These are phyloP conservation scores for Phytophthora multivora DNA, from an alignment of 352 stramenopile species.

Conservation along the genomic window DNA sequence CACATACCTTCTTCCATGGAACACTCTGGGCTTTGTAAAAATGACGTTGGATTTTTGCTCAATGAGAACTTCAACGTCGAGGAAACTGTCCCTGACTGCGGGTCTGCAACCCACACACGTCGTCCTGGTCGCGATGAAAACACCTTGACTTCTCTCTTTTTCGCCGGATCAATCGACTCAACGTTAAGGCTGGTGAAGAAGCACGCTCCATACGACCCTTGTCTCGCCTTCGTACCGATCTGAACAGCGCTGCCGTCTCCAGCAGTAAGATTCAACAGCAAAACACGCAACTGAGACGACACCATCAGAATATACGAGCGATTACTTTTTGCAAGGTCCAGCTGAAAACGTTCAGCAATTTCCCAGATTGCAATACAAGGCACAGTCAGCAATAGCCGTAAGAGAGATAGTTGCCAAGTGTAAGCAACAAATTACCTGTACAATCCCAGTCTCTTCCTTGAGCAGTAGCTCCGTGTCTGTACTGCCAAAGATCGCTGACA, in stretches of 20 bases:
- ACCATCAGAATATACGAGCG: slow-evolving; percentile 77
- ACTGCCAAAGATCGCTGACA: slow-evolving; percentile 86
- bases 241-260: slow-evolving; percentile 74
- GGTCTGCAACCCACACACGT: slow-evolving; percentile 83
- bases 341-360: slow-evolving; percentile 29
- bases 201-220: slow-evolving; percentile 83
- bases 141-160: slow-evolving; percentile 69
- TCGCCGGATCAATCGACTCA: slow-evolving; percentile 62
- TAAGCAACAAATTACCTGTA: slow-evolving; percentile 48
- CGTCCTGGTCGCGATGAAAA: slow-evolving; percentile 83
- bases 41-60: slow-evolving; percentile 62
- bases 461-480: slow-evolving; percentile 84
- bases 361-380: too few relatives aligned
- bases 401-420: too few relatives aligned
- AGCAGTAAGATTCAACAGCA: slow-evolving; percentile 78
- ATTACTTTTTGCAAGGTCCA: slow-evolving; percentile 65
- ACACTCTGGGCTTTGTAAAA: slow-evolving; percentile 64
- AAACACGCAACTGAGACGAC: slow-evolving; percentile 79
- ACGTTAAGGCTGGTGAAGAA: slow-evolving; percentile 74
- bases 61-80: slow-evolving; percentile 87
- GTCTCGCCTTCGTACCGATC: slow-evolving; percentile 82
- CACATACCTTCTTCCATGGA: slow-evolving; percentile 57
- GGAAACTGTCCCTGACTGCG: slow-evolving; percentile 75
- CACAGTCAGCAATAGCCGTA: too few relatives aligned
- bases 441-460: slow-evolving; percentile 86